These are phyloP conservation scores for Aristolochia californica DNA, from an alignment of 164 flowering plant species.

Conservation along the genomic window DNA sequence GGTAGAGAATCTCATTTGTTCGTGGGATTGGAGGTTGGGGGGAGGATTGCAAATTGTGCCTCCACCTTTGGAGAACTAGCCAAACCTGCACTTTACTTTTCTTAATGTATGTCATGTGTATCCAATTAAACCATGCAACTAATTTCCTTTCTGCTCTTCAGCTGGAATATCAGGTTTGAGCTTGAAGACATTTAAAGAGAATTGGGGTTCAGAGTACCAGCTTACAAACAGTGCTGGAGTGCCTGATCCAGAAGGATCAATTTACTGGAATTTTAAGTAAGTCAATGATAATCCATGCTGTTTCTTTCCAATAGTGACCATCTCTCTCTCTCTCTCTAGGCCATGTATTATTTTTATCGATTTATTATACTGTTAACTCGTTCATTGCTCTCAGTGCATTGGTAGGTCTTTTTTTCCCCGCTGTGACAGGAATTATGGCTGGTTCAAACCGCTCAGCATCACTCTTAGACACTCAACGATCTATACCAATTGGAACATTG, in stretches of 20 bases:
- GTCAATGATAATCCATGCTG: conserved; percentile 4
- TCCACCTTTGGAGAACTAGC: too few relatives aligned
- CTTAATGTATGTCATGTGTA: too few relatives aligned
- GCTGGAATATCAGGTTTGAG: conserved; percentile 93
- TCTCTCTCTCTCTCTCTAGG: neutral
- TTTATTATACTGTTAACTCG: conserved; percentile 4
- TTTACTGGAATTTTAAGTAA: conserved; percentile 84
- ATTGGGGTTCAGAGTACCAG: conserved; percentile 88
- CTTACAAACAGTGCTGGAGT: conserved; percentile 76
- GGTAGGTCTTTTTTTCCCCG: conserved; percentile 99
- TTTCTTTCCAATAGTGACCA: too few relatives aligned
- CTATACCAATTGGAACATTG: conserved; percentile 92
- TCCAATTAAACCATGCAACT: too few relatives aligned
- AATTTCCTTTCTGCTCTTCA: conserved; percentile 18
- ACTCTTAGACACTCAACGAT: conserved; percentile 86
- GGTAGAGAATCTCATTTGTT: too few relatives aligned
- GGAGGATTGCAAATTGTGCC: too few relatives aligned
- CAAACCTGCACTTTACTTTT: too few relatives aligned
- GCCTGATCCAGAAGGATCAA: conserved; percentile 75
- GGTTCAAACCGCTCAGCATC: conserved; percentile 99
- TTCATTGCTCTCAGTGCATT: conserved; percentile 49
- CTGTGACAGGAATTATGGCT: conserved; percentile 99
- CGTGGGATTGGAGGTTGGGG: too few relatives aligned
- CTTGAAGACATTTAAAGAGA: conserved; percentile 55
- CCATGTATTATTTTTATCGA: neutral